Evolutionary conservation across 2,329 filamentous ascomycete genomes (phyloP).

Genomic region (Gliomastix tumulicola): DNA sequence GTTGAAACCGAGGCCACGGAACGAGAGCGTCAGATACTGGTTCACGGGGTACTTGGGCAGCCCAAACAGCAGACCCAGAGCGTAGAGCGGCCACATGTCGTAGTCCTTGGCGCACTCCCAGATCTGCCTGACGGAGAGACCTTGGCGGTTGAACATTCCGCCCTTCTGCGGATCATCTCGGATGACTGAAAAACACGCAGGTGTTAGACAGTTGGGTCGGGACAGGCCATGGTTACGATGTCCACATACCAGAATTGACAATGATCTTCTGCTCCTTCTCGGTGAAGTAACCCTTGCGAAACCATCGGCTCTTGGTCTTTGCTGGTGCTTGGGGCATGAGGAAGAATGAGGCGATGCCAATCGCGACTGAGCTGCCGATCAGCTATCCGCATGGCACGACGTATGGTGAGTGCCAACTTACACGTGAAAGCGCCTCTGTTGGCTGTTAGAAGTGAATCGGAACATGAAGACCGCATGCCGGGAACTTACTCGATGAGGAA

Average conservation of each 20-base stretch:
- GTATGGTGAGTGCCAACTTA: no score
- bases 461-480: no score
- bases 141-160: conserved; percentile 47
- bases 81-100: conserved; percentile 46
- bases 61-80: conserved; percentile 37
- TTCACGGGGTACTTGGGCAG: conserved; percentile 37
- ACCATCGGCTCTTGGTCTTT: conserved; percentile 52
- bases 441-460: conserved; percentile 6
- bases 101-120: conserved; percentile 41
- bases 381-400: no score
- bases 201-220: no score
- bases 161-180: conserved; percentile 50
- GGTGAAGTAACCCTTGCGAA: conserved; percentile 52
- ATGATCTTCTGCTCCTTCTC: conserved; percentile 60
- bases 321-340: conserved; percentile 55
- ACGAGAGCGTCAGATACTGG: conserved; percentile 43
- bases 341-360: conserved; percentile 46
- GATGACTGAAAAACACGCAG: no score
- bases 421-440: conserved; percentile 21
- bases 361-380: conserved; percentile 40
- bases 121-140: conserved; percentile 32
- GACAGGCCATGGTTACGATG: neutral
- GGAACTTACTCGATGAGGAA: conserved; percentile 31
- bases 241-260: conserved; percentile 40
- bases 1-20: conserved; percentile 40